These are phyloP conservation scores for Lachancea thermotolerans DNA, from an alignment of 805 yeast genomes.

Conservation along the genomic window DNA sequence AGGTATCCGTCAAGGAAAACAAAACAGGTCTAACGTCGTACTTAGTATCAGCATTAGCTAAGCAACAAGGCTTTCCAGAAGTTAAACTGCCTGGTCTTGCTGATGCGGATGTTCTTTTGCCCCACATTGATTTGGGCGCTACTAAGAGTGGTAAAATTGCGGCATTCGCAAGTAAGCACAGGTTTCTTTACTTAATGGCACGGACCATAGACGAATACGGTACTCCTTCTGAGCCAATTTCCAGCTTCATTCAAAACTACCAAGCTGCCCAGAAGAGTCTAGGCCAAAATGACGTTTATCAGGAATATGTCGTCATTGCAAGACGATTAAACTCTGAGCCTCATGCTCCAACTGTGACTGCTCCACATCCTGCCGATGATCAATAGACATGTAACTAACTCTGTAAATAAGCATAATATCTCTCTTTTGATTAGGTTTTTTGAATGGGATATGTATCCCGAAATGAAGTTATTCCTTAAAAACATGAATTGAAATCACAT, in stretches of 20 bases:
- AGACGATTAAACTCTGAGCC: constrained; percentile 3
- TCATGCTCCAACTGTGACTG: background rate
- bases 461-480: background rate
- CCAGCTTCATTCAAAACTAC: constrained; percentile 12
- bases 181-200: constrained; percentile 19
- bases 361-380: constrained; percentile 5
- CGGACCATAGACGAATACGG: constrained; percentile 18
- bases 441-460: background rate
- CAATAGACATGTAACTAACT: constrained; percentile 1
- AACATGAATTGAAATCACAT: too few species aligned
- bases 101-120: constrained; percentile 8
- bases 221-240: constrained; percentile 5
- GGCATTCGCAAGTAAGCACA: constrained; percentile 12
- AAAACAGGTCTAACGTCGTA: constrained; percentile 21
- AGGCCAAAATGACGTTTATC: constrained; percentile 8
- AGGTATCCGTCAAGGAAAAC: constrained; percentile 13
- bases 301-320: constrained; percentile 4
- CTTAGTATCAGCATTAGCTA: constrained; percentile 15
- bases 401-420: background rate
- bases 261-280: constrained; percentile 7
- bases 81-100: constrained; percentile 11
- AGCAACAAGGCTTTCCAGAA: constrained; percentile 12
- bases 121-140: constrained; percentile 6
- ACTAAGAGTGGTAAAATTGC: constrained; percentile 10
- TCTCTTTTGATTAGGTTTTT: background rate